These are phyloP conservation scores for Silene latifolia DNA, from an alignment of 148 eudicot genomes.

Conservation along the genomic window DNA sequence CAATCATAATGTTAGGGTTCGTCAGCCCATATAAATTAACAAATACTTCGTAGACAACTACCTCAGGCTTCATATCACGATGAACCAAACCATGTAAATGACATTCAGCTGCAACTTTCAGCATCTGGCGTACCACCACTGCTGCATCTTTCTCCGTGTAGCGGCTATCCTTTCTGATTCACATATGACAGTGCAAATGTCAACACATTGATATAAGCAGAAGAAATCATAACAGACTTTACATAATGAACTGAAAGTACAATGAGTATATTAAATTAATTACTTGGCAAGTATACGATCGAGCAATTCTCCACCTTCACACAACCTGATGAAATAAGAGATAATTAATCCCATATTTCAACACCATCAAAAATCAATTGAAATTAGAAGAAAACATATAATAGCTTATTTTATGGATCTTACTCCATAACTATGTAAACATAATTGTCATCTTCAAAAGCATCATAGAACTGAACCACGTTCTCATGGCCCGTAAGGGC, in stretches of 20 bases:
- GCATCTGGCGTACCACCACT: constrained; percentile 90
- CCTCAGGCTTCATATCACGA: constrained; percentile 99
- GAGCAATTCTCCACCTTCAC: constrained; percentile 96
- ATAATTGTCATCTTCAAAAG: constrained; percentile 83
- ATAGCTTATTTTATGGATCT: constrained; percentile 27
- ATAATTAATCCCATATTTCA: constrained; percentile 4
- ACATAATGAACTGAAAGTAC: background rate
- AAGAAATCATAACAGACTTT: background rate
- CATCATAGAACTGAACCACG: constrained; percentile 88
- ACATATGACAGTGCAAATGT: constrained; percentile 11
- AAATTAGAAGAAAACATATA: background rate
- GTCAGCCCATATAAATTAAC: background rate
- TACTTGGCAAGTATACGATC: constrained; percentile 90
- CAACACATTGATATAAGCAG: constrained; percentile 1
- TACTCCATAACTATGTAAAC: constrained; percentile 99
- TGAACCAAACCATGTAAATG: constrained; percentile 96
- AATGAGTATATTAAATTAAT: background rate
- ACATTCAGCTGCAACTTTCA: constrained; percentile 97
- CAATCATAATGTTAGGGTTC: background rate
- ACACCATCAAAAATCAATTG: background rate
- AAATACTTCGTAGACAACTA: constrained; percentile 17
- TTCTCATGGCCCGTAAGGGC: constrained; percentile 95
- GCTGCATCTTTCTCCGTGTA: constrained; percentile 97
- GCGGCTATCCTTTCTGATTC: constrained; percentile 84
- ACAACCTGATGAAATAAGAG: constrained; percentile 49